Percentiles rank a stretch among this genome's conserved stretches.
phyloP scores from a whole-genome alignment of 805 yeast species.

The Wickerhamiella azyma region DNA sequence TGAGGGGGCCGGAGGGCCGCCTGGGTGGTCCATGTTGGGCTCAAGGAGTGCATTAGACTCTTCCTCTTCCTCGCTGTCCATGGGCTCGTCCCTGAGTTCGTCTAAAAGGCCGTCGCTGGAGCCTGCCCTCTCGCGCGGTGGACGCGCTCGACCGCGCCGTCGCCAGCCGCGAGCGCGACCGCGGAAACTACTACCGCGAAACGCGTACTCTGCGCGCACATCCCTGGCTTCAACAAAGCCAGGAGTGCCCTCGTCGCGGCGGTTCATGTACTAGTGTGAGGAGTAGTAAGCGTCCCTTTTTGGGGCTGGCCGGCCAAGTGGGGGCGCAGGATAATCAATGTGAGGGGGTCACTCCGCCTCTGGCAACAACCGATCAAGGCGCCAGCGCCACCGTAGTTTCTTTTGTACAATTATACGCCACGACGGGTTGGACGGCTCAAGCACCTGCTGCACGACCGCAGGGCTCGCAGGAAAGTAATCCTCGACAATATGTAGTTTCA shows the following conservation, averaged over 20 bases:
- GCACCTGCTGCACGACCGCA: neutral
- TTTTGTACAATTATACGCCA: constrained; percentile 20
- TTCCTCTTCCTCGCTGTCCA: neutral
- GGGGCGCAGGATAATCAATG: neutral
- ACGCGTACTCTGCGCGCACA: constrained; percentile 6
- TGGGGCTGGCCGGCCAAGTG: neutral
- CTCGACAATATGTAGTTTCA: constrained; percentile 19
- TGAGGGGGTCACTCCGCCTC: neutral
- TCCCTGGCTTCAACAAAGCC: constrained; percentile 1
- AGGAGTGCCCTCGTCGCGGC: neutral
- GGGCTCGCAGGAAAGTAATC: constrained; percentile 21
- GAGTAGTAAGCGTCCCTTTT: neutral
- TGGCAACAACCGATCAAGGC: constrained; percentile 34
- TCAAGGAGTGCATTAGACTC: no score
- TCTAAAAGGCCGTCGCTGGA: neutral
- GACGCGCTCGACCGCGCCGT: constrained; percentile 6
- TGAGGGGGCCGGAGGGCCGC: no score
- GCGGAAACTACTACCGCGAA: constrained; percentile 5
- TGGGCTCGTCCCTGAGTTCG: neutral
- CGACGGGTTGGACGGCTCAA: neutral
- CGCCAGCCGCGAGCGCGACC: constrained; percentile 8
- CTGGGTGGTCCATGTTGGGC: no score
- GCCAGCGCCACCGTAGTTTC: constrained; percentile 40
- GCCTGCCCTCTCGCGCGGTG: constrained; percentile 1
- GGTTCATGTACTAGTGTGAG: neutral